These are phyloP conservation scores for Globisporangium takayamanum DNA, from an alignment of 352 stramenopile species.

Conservation along the genomic window DNA sequence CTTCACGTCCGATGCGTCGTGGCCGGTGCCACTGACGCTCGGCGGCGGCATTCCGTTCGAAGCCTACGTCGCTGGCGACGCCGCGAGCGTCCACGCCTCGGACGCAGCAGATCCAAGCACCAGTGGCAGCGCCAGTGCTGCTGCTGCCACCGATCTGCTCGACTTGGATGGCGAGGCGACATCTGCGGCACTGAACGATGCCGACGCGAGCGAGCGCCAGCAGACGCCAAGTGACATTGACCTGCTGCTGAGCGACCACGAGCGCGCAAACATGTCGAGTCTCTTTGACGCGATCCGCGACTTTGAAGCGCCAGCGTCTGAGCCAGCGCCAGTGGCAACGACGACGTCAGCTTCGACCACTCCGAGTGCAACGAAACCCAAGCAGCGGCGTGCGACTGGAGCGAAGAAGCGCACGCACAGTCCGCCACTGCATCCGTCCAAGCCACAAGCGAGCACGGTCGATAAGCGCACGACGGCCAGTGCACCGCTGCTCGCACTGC, in stretches of 20 bases:
- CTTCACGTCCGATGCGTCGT: constrained; percentile 37
- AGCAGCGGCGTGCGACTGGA: constrained; percentile 5
- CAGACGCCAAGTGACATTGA: constrained; percentile 28
- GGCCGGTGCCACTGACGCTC: constrained; percentile 21
- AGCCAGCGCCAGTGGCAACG: neutral
- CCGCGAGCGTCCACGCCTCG: neutral
- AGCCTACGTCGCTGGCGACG: constrained; percentile 6
- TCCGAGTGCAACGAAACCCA: constrained; percentile 7
- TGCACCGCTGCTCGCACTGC: constrained; percentile 15
- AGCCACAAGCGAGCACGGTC: neutral
- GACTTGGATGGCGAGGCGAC: neutral
- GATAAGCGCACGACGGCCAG: neutral
- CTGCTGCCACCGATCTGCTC: neutral
- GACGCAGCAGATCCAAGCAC: neutral
- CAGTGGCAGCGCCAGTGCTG: neutral
- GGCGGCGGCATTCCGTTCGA: constrained; percentile 17
- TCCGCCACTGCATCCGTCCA: constrained; percentile 15
- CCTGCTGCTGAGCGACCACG: constrained; percentile 58
- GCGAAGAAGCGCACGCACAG: constrained; percentile 21
- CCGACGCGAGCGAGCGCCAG: neutral
- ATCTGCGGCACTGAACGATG: neutral
- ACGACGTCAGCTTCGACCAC: constrained; percentile 6
- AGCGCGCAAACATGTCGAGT: constrained; percentile 47
- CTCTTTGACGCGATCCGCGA: constrained; percentile 69
- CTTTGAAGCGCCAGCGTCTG: constrained; percentile 34